phyloP scores from a whole-genome alignment of 208 protist species.

The Tritrichomonas musculus region DNA sequence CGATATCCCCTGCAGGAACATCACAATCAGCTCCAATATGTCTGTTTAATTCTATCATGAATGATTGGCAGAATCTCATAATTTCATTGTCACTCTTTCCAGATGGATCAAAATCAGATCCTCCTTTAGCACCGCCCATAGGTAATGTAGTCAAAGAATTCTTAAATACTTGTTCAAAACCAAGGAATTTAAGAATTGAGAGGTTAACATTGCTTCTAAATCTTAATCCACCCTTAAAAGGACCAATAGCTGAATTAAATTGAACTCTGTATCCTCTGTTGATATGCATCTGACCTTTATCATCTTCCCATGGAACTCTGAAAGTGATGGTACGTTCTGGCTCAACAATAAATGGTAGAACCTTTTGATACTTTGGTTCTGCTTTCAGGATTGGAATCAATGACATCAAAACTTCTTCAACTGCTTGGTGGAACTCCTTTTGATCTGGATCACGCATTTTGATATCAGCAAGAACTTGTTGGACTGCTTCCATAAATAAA shows the following conservation, averaged over 20 bases:
- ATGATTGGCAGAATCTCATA: slow-evolving; percentile 78
- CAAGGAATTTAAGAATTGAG: slow-evolving; percentile 65
- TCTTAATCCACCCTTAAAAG: slow-evolving; percentile 75
- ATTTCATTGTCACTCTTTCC: slow-evolving; percentile 76
- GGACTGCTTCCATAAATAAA: background rate
- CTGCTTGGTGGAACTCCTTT: slow-evolving; percentile 43
- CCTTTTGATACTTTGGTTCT: slow-evolving; percentile 63
- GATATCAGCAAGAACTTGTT: background rate
- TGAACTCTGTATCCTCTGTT: slow-evolving; percentile 78
- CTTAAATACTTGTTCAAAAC: slow-evolving; percentile 85
- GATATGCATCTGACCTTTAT: slow-evolving; percentile 65
- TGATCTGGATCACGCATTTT: background rate
- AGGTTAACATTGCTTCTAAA: slow-evolving; percentile 52
- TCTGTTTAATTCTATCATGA: slow-evolving; percentile 69
- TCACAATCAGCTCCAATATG: slow-evolving; percentile 77
- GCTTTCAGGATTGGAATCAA: slow-evolving; percentile 67
- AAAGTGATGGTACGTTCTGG: slow-evolving; percentile 74
- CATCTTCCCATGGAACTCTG: slow-evolving; percentile 72
- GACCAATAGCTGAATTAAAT: slow-evolving; percentile 76
- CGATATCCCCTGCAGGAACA: slow-evolving; percentile 82
- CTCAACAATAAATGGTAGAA: slow-evolving; percentile 71
- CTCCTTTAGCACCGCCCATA: slow-evolving; percentile 78
- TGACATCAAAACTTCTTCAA: slow-evolving; percentile 67
- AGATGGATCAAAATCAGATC: slow-evolving; percentile 79
- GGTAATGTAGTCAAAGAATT: slow-evolving; percentile 77